Conservation (phyloP, 2,329 filamentous ascomycete genomes). For the Metarhizium rileyi region DNA sequence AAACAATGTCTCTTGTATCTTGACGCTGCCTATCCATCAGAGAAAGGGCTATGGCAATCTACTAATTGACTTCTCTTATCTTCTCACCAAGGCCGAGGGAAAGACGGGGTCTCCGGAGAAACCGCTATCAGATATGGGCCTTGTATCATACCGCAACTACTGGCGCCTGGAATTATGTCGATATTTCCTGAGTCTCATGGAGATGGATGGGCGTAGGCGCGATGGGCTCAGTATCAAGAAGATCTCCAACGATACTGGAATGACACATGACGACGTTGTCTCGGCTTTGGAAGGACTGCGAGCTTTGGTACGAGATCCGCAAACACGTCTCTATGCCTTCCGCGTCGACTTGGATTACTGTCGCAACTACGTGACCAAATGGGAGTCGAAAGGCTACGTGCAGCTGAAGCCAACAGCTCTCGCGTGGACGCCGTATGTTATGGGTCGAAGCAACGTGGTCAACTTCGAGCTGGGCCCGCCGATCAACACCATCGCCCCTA, state of each 20-base stretch:
- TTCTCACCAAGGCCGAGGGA: constrained; percentile 83
- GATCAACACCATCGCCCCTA: constrained; percentile 76
- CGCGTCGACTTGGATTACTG: constrained; percentile 81
- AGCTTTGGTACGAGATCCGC: constrained; percentile 79
- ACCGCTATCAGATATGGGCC: constrained; percentile 91
- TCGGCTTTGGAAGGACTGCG: constrained; percentile 85
- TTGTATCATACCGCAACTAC: constrained; percentile 96
- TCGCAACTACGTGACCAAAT: constrained; percentile 76
- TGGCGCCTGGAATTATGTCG: constrained; percentile 86
- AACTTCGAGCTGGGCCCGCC: constrained; percentile 76
- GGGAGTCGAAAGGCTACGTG: constrained; percentile 82
- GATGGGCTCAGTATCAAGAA: constrained; percentile 50
- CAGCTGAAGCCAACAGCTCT: constrained; percentile 70
- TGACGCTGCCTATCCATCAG: constrained; percentile 93
- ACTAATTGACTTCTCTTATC: constrained; percentile 95
- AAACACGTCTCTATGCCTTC: constrained; percentile 82
- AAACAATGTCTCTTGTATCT: constrained; percentile 96
- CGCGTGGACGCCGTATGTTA: constrained; percentile 94
- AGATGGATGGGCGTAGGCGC: constrained; percentile 21
- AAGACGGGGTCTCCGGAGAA: constrained; percentile 97
- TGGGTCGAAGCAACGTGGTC: constrained; percentile 75
- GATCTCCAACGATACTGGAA: constrained; percentile 82
- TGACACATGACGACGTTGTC: constrained; percentile 94
- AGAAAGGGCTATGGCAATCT: constrained; percentile 95
- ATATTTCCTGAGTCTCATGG: constrained; percentile 53